These are phyloP conservation scores for Lepidium aucheri DNA, from an alignment of 345 rosid species.

Conservation along the genomic window DNA sequence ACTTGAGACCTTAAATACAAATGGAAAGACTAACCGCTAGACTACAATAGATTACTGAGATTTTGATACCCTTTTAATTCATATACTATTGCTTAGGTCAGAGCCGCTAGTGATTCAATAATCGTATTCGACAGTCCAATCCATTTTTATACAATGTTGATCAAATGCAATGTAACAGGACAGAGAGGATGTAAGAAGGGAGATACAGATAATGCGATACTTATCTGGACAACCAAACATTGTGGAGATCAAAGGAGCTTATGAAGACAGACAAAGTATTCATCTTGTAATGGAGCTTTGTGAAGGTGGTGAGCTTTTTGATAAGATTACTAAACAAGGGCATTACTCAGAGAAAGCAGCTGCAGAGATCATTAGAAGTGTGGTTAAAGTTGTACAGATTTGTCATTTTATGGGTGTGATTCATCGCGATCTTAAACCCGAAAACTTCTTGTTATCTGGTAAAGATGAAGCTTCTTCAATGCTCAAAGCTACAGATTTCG, in stretches of 20 bases:
- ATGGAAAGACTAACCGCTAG: no score
- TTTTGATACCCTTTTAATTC: no score
- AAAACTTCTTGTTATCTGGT: conserved; percentile 68
- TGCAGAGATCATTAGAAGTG: conserved; percentile 46
- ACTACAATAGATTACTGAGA: no score
- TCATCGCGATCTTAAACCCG: conserved; percentile 88
- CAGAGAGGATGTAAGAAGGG: conserved; percentile 65
- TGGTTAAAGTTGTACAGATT: conserved; percentile 66
- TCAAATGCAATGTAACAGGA: conserved; percentile 27
- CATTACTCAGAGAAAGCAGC: conserved; percentile 80
- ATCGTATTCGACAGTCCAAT: no score
- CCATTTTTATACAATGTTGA: no score
- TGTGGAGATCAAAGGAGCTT: conserved; percentile 72
- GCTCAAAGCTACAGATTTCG: conserved; percentile 83
- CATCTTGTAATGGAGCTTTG: conserved; percentile 92
- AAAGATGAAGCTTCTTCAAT: conserved; percentile 47
- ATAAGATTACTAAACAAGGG: conserved; percentile 59
- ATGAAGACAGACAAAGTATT: conserved; percentile 67
- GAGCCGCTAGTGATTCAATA: no score
- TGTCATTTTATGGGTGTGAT: conserved; percentile 90
- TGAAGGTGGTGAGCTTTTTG: conserved; percentile 91
- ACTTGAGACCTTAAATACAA: no score
- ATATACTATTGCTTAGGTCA: no score
- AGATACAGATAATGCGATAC: conserved; percentile 78
- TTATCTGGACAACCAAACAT: conserved; percentile 77